Conservation (phyloP, 2,329 filamentous ascomycete genomes). For the Aureobasidium mangrovei region DNA sequence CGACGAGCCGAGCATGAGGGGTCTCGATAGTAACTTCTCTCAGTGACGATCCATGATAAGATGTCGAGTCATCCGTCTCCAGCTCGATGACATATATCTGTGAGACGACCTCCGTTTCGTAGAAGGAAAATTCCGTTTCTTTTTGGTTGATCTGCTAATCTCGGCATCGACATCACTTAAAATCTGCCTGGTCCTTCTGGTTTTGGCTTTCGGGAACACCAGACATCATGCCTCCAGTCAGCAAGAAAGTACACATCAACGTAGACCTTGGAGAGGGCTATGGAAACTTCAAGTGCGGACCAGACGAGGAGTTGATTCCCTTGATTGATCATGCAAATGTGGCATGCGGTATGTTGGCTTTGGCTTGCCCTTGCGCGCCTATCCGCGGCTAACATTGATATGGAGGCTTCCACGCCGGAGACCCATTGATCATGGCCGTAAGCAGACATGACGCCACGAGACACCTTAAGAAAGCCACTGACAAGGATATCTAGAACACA, state of each 20-base stretch:
- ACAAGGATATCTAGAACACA: background rate
- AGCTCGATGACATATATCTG: background rate
- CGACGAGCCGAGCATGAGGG: constrained; percentile 2
- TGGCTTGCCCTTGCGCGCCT: constrained; percentile 32
- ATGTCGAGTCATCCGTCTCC: background rate
- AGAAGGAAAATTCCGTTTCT: background rate
- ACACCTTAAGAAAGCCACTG: background rate
- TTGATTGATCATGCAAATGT: constrained; percentile 55
- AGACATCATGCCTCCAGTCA: constrained; percentile 40
- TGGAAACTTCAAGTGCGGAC: constrained; percentile 44
- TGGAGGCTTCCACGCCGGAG: constrained; percentile 35
- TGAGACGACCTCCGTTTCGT: background rate
- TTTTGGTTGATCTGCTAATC: background rate
- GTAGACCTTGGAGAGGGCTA: constrained; percentile 47
- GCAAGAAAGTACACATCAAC: constrained; percentile 46
- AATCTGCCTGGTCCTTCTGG: background rate
- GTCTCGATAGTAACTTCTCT: background rate
- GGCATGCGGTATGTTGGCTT: constrained; percentile 35
- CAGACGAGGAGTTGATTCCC: constrained; percentile 52
- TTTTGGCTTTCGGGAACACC: background rate
- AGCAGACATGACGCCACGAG: background rate
- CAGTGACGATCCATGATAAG: constrained; percentile 12
- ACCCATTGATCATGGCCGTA: constrained; percentile 54
- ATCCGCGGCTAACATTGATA: background rate
- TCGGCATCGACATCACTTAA: background rate